A percentile compares a stretch with the other conserved stretches of the same genome.
Conservation (phyloP, 1,284 basidiomycete species). For the Ustilago loliicola region DNA sequence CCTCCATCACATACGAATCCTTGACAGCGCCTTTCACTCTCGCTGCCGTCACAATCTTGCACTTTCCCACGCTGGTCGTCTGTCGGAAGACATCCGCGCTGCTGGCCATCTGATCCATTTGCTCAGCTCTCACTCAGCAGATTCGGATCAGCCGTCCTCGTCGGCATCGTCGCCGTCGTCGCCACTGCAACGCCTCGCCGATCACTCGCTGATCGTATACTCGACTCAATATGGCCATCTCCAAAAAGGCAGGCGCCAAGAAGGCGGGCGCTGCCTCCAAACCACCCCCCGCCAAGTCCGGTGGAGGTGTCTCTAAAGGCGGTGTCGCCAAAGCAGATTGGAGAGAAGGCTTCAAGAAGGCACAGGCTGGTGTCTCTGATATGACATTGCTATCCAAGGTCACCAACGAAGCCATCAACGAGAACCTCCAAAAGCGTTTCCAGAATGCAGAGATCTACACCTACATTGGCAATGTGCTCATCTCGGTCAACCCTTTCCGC, state of each 20-base stretch:
- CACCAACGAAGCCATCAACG: slow-evolving; percentile 97
- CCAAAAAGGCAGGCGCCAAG: slow-evolving; percentile 67
- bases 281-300: slow-evolving; percentile 51
- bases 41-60: neutral
- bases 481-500: slow-evolving; percentile 98
- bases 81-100: neutral
- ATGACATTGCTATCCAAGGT: slow-evolving; percentile 98
- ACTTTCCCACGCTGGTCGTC: neutral
- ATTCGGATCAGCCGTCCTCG: slow-evolving; percentile 1
- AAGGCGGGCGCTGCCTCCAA: slow-evolving; percentile 56
- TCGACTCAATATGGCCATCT: slow-evolving; percentile 65
- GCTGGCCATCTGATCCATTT: neutral
- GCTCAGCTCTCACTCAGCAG: neutral
- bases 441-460: slow-evolving; percentile 97
- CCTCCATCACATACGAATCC: neutral
- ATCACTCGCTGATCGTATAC: neutral
- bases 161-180: slow-evolving; percentile 1
- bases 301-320: slow-evolving; percentile 48
- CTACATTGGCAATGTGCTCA: slow-evolving; percentile 96
- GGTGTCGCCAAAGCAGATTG: slow-evolving; percentile 70
- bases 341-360: slow-evolving; percentile 70
- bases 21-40: neutral
- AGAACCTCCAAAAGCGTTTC: slow-evolving; percentile 96
- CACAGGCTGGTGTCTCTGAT: slow-evolving; percentile 89
- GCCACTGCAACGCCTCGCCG: neutral